These are phyloP conservation scores for Heritiera littoralis DNA, from an alignment of 345 rosid genomes.

Conservation along the genomic window DNA sequence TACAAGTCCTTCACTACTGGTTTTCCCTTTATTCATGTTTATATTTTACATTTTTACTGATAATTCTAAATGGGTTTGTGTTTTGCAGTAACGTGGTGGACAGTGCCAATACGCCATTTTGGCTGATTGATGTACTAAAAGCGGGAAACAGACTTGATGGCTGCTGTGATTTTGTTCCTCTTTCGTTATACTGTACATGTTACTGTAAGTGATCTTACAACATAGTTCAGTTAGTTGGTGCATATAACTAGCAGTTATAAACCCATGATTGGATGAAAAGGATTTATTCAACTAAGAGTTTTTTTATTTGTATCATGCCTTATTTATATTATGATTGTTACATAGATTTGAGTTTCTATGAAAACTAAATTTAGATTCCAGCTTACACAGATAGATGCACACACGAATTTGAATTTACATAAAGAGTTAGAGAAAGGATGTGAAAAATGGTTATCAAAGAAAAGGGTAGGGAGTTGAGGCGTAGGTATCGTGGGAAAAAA, in stretches of 20 bases:
- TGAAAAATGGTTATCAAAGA: neutral
- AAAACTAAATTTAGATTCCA: neutral
- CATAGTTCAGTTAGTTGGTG: constrained; percentile 5
- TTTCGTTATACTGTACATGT: neutral
- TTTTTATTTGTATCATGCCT: neutral
- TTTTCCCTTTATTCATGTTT: neutral
- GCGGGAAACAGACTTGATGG: neutral
- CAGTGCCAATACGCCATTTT: neutral
- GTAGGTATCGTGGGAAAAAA: neutral
- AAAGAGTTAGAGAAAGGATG: neutral
- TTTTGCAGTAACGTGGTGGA: neutral
- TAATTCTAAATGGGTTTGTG: neutral
- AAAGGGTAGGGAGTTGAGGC: neutral
- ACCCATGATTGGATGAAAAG: neutral
- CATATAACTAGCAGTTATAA: neutral
- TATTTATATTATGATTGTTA: no score
- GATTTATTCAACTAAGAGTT: neutral
- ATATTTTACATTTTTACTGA: neutral
- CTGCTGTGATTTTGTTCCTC: neutral
- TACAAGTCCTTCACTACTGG: neutral
- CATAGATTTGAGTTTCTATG: neutral
- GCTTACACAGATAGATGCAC: no score
- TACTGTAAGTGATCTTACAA: neutral
- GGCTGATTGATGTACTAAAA: neutral
- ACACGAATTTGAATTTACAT: no score